Evolutionary conservation across 768 basidiomycete genomes (phyloP).

Genomic region (Lentinula detonsa): DNA sequence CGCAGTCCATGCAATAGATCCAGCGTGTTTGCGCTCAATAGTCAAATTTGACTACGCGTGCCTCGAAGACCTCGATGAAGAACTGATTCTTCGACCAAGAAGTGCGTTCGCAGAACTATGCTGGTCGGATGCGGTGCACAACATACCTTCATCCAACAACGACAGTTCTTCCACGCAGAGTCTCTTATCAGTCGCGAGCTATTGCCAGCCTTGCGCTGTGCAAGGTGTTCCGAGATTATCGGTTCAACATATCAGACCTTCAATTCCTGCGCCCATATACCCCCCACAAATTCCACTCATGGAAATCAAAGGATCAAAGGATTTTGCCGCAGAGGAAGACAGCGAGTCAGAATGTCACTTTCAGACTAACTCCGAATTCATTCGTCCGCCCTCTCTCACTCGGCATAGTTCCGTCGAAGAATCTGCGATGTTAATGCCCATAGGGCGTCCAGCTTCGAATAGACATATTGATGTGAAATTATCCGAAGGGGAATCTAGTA

Average conservation of each 20-base stretch:
- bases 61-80: constrained; percentile 34
- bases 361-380: background rate
- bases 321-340: background rate
- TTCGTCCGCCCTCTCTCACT: background rate
- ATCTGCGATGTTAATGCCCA: background rate
- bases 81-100: constrained; percentile 31
- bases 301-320: background rate
- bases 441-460: background rate
- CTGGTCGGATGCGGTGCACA: constrained; percentile 30
- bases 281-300: background rate
- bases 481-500: background rate
- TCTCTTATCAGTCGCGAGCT: background rate
- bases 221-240: background rate
- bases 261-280: background rate
- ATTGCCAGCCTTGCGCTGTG: background rate
- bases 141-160: background rate
- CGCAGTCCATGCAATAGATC: constrained; percentile 7
- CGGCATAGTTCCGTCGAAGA: background rate
- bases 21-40: constrained; percentile 10
- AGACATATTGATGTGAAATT: background rate
- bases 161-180: background rate
- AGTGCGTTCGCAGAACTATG: constrained; percentile 38
- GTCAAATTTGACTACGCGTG: constrained; percentile 34
- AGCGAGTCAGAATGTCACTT: background rate
- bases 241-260: background rate